These are phyloP conservation scores for Elsinoe ampelina DNA, from an alignment of 2,329 filamentous ascomycete species.

Conservation along the genomic window DNA sequence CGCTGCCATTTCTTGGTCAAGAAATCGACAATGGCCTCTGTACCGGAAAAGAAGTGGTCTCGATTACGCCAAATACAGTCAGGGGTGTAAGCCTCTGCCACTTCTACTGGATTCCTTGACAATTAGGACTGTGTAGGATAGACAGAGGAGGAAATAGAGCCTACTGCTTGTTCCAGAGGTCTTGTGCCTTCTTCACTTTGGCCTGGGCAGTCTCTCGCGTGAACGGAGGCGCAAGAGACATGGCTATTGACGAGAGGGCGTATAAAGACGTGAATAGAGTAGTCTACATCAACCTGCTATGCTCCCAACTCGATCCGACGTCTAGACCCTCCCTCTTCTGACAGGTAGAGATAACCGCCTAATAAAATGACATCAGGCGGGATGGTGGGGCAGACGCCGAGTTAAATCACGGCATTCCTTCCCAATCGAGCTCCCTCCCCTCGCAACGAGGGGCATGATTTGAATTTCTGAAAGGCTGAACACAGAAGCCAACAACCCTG, in stretches of 20 bases:
- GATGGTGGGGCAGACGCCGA: slow-evolving; percentile 1
- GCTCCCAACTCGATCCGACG: too few species aligned
- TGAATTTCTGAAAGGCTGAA: background rate
- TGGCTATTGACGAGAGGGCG: slow-evolving; percentile 16
- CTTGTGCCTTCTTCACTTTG: slow-evolving; percentile 78
- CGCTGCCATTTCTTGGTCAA: slow-evolving; percentile 63
- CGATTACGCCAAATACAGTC: slow-evolving; percentile 77
- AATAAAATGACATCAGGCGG: slow-evolving; percentile 6
- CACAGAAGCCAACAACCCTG: background rate
- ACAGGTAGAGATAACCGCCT: background rate
- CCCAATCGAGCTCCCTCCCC: background rate
- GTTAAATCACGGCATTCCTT: background rate
- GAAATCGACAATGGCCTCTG: slow-evolving; percentile 57
- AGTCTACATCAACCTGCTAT: too few species aligned
- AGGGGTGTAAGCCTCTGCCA: slow-evolving; percentile 65
- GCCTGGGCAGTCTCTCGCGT: slow-evolving; percentile 59
- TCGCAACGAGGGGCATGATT: slow-evolving; percentile 12
- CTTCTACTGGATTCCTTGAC: slow-evolving; percentile 50
- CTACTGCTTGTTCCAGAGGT: slow-evolving; percentile 71
- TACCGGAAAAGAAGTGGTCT: slow-evolving; percentile 58
- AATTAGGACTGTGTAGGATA: background rate
- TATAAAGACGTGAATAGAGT: too few species aligned
- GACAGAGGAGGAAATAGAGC: slow-evolving; percentile 16
- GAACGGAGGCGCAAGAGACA: slow-evolving; percentile 58
- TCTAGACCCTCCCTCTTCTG: too few species aligned